Conservation (phyloP, 371 early-diverging fungal species). For the Syncephalastrum racemosum region DNA sequence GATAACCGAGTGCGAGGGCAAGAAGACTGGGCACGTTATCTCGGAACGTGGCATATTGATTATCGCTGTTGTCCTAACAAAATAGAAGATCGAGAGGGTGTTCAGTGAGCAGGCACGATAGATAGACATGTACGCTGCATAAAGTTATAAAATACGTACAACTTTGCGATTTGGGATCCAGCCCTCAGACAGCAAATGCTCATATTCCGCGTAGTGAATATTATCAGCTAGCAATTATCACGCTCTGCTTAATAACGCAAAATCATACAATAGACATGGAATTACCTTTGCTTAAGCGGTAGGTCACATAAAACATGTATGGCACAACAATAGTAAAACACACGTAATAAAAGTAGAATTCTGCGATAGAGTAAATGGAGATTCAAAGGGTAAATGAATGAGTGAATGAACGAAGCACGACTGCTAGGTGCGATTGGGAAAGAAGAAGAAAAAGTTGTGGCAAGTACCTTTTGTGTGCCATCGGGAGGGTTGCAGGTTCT, state of each 20-base stretch:
- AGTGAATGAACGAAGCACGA: neutral
- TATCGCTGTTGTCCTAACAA: constrained; percentile 81
- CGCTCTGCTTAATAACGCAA: constrained; percentile 10
- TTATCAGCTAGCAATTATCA: constrained; percentile 30
- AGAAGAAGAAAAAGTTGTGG: neutral
- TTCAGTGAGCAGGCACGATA: neutral
- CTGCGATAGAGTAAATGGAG: constrained; percentile 22
- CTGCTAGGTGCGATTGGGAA: neutral
- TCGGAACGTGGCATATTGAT: constrained; percentile 81
- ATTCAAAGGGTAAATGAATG: neutral
- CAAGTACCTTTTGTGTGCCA: constrained; percentile 39
- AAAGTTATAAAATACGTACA: constrained; percentile 21
- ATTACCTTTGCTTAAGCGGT: constrained; percentile 61
- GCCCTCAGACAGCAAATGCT: constrained; percentile 58
- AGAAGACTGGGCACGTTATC: constrained; percentile 68
- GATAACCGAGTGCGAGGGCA: constrained; percentile 48
- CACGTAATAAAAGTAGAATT: constrained; percentile 78
- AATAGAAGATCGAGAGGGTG: neutral
- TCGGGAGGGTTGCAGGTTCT: constrained; percentile 18
- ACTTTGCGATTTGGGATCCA: constrained; percentile 65
- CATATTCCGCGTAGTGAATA: constrained; percentile 59
- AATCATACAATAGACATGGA: neutral
- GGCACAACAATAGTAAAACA: constrained; percentile 55
- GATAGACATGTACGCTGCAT: neutral
- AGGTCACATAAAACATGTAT: constrained; percentile 67